phyloP scores from a whole-genome alignment of 1,139 yeast species.

The Geotrichum klebahnii region DNA sequence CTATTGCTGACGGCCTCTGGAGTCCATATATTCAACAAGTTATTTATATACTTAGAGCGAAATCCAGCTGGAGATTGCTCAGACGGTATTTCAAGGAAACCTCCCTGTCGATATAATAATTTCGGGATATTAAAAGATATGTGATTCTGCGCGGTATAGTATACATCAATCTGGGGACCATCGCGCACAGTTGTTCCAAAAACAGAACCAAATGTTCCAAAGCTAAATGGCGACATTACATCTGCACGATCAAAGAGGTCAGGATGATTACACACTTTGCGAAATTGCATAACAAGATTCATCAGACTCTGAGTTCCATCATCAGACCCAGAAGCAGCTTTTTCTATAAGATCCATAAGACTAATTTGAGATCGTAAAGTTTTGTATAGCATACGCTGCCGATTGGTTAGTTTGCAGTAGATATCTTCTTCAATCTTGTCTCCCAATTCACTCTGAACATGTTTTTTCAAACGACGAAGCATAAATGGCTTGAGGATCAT shows the following conservation, averaged over 20 bases:
- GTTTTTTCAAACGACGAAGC: slow-evolving; percentile 95
- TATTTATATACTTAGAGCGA: slow-evolving; percentile 42
- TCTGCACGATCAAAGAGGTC: slow-evolving; percentile 96
- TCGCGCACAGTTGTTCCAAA: slow-evolving; percentile 69
- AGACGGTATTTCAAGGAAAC: slow-evolving; percentile 55
- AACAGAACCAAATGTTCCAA: slow-evolving; percentile 73
- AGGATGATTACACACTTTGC: slow-evolving; percentile 98
- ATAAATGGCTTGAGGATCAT: slow-evolving; percentile 95
- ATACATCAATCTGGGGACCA: slow-evolving; percentile 51
- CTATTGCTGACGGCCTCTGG: slow-evolving; percentile 34
- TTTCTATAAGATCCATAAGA: slow-evolving; percentile 79
- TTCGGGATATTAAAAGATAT: slow-evolving; percentile 62
- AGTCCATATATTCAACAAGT: slow-evolving; percentile 46
- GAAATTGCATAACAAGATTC: slow-evolving; percentile 96
- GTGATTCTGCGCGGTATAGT: slow-evolving; percentile 61
- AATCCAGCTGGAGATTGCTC: slow-evolving; percentile 45
- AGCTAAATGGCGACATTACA: slow-evolving; percentile 75
- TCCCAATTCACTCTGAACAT: slow-evolving; percentile 95
- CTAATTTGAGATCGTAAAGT: slow-evolving; percentile 88
- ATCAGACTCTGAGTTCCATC: slow-evolving; percentile 77
- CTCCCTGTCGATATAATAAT: slow-evolving; percentile 60
- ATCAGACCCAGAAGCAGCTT: slow-evolving; percentile 55
- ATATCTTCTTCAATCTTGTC: slow-evolving; percentile 95
- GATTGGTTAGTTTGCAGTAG: slow-evolving; percentile 82
- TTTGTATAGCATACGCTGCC: slow-evolving; percentile 82